Evolutionary conservation across 495 filamentous ascomycete genomes (phyloP).

Genomic region (Neurospora sublineolata): DNA sequence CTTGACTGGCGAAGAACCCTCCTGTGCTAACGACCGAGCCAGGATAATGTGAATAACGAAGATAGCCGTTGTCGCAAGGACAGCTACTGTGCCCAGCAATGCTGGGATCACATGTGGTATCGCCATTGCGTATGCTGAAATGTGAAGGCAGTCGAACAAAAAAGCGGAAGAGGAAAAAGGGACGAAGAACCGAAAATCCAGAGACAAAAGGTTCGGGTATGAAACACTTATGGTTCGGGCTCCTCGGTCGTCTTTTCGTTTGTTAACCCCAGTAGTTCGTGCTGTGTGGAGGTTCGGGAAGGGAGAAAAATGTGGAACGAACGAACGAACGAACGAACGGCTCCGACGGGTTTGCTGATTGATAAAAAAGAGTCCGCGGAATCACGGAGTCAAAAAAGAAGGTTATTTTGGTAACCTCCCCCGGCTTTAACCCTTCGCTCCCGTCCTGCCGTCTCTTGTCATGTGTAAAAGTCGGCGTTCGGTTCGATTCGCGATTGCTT

Average conservation of each 20-base stretch:
- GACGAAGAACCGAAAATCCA: background rate
- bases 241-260: background rate
- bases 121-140: slow-evolving; percentile 16
- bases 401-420: background rate
- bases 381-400: background rate
- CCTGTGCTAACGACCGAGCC: slow-evolving; percentile 22
- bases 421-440: background rate
- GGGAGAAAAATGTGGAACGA: background rate
- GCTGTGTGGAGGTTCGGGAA: background rate
- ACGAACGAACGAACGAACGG: background rate
- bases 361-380: background rate
- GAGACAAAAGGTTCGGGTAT: background rate
- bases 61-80: slow-evolving; percentile 29
- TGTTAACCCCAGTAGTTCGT: background rate
- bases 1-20: slow-evolving; percentile 20
- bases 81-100: slow-evolving; percentile 26
- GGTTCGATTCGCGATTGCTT: background rate
- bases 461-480: background rate
- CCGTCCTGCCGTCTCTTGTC: background rate
- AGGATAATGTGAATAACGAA: slow-evolving; percentile 30
- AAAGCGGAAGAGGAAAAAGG: background rate
- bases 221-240: background rate
- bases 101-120: slow-evolving; percentile 22
- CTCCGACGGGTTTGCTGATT: background rate
- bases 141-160: background rate